These are phyloP conservation scores for Exophiala dermatitidis DNA, from an alignment of 2,329 filamentous ascomycete genomes.

Conservation along the genomic window DNA sequence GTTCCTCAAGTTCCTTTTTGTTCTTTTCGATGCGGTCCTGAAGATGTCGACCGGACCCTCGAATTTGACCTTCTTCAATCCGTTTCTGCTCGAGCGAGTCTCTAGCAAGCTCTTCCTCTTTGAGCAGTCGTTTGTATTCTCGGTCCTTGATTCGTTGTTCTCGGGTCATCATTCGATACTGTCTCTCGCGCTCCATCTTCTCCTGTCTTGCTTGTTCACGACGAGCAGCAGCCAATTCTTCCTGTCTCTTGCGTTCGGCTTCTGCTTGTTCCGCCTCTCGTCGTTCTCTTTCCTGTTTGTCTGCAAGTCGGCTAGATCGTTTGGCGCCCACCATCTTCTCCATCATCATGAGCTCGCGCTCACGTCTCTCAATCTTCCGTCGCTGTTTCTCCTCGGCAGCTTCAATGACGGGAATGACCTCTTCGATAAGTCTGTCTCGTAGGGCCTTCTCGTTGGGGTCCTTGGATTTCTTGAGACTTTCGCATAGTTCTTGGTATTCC, in stretches of 20 bases:
- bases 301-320: constrained; percentile 80
- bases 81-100: constrained; percentile 69
- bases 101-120: constrained; percentile 74
- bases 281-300: constrained; percentile 69
- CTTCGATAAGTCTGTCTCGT: constrained; percentile 61
- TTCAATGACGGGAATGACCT: constrained; percentile 78
- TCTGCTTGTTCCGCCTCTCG: constrained; percentile 64
- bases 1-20: constrained; percentile 65
- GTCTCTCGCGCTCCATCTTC: constrained; percentile 66
- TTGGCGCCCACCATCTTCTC: constrained; percentile 91
- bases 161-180: constrained; percentile 71
- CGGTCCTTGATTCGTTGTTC: constrained; percentile 81
- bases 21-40: constrained; percentile 74
- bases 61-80: constrained; percentile 47
- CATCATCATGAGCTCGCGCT: constrained; percentile 72
- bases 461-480: constrained; percentile 64
- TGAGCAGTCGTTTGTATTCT: constrained; percentile 70
- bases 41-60: constrained; percentile 71
- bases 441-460: constrained; percentile 81
- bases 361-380: constrained; percentile 64
- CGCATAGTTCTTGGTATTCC: constrained; percentile 67
- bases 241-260: constrained; percentile 58
- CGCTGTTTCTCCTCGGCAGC: constrained; percentile 62
- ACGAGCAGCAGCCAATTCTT: constrained; percentile 57
- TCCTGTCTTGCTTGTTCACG: constrained; percentile 53